Evolutionary conservation across 2,329 filamentous ascomycete species (phyloP).

Genomic region (Penicillium capsulatum): DNA sequence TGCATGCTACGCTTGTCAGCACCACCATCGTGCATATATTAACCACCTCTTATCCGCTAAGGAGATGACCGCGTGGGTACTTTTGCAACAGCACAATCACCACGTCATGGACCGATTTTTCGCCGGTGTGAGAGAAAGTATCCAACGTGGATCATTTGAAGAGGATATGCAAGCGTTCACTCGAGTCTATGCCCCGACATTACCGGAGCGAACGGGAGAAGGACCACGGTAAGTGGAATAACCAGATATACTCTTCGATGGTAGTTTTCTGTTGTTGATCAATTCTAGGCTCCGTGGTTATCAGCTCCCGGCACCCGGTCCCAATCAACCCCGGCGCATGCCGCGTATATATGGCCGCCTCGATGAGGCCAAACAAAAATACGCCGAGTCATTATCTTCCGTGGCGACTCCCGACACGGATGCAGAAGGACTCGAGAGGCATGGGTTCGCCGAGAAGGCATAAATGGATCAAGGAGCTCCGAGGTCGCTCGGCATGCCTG

Average conservation of each 20-base stretch:
- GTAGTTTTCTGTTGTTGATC: constrained; percentile 4
- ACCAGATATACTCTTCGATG: neutral
- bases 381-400: constrained; percentile 49
- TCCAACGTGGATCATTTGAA: constrained; percentile 55
- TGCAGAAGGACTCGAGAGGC: constrained; percentile 51
- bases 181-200: constrained; percentile 60
- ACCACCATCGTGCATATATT: constrained; percentile 81
- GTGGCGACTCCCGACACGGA: constrained; percentile 50
- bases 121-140: constrained; percentile 59
- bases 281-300: constrained; percentile 64
- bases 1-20: constrained; percentile 74
- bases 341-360: constrained; percentile 62
- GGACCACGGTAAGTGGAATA: constrained; percentile 60
- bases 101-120: constrained; percentile 71
- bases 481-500: no score
- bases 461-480: no score
- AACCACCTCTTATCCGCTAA: constrained; percentile 83
- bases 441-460: constrained; percentile 52
- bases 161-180: constrained; percentile 58
- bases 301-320: constrained; percentile 68
- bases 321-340: constrained; percentile 62
- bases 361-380: constrained; percentile 46
- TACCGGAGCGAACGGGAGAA: constrained; percentile 71
- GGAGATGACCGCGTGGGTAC: constrained; percentile 94
- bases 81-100: constrained; percentile 91